Evolutionary conservation across 2,329 filamentous ascomycete genomes (phyloP).

Genomic region (Chaetomium globosum): DNA sequence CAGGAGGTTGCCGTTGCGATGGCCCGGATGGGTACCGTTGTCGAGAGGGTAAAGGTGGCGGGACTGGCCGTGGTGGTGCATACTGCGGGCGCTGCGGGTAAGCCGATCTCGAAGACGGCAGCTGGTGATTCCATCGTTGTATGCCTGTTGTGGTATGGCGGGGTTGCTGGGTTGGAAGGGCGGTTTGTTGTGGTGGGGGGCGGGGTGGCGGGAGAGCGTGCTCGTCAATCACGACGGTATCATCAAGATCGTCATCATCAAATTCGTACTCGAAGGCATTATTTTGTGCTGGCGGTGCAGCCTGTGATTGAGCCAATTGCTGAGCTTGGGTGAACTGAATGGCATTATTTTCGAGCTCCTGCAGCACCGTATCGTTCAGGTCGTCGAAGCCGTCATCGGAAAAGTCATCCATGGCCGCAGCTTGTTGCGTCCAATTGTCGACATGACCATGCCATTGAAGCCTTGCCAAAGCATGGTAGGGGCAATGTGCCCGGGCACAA

Average conservation of each 20-base stretch:
- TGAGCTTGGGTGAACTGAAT: conserved; percentile 62
- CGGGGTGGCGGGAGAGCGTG: conserved; percentile 45
- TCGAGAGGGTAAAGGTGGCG: conserved; percentile 16
- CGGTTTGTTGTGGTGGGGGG: conserved; percentile 42
- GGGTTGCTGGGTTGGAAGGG: conserved; percentile 42
- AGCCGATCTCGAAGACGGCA: conserved; percentile 24
- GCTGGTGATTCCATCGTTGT: conserved; percentile 35
- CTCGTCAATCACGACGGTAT: conserved; percentile 58
- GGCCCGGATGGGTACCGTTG: conserved; percentile 16
- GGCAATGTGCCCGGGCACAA: not conserved
- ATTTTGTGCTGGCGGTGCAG: conserved; percentile 27
- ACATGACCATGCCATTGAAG: conserved; percentile 27
- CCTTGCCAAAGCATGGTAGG: not conserved
- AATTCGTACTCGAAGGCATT: conserved; percentile 47
- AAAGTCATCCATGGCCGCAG: conserved; percentile 57
- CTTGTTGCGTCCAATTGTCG: conserved; percentile 16
- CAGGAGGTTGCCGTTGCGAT: conserved; percentile 30
- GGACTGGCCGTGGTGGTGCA: conserved; percentile 14
- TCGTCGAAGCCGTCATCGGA: conserved; percentile 66
- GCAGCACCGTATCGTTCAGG: conserved; percentile 58
- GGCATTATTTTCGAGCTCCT: conserved; percentile 66
- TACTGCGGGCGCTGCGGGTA: conserved; percentile 29
- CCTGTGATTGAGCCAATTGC: conserved; percentile 38
- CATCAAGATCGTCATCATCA: conserved; percentile 62
- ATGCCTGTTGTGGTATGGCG: conserved; percentile 32